Evolutionary conservation across 352 stramenopile species (phyloP), one percentile per base, ranked within the genome.

Genomic region (Phytopythium mirpurense): DNA sequence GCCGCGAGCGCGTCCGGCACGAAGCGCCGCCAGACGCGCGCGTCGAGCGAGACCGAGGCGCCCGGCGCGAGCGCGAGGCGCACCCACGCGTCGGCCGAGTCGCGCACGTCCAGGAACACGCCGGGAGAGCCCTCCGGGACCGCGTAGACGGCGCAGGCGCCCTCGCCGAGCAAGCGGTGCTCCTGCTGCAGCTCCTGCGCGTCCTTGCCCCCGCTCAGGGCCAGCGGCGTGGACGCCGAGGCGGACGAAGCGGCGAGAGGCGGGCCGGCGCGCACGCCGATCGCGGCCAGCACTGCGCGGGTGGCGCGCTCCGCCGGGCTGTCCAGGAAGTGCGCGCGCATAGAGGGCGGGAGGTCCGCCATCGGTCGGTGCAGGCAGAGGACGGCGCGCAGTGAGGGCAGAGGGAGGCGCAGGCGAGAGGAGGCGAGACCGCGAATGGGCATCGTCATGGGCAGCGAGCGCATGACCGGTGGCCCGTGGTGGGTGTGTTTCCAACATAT

Each of bases 71-170:
- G 56, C 19, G 62, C 46, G 44, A 68, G 67, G 38, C 80, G 80
- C 51, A 91, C 68, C 80, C 80, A 91, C 46, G 68, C 78, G 50
- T 91, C 72, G 16, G 71, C 80, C 32, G 72, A 77, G 60, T 91
- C 81, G 19, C 81, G 81, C 36, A 87, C 70, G 64, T 89, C 74
- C 50, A 91, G 46, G 26, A 74, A 72, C 46, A 41, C 4, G 12
- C 18, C 10, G 7, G 83, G 65, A 49, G 66, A 59, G 19, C 81
- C 78, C 10, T 59, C 49, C 0, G 49, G 38, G 16, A 87, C 68
- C 16, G 44, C 65, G 67, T 89, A 91, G 32, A 46, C 15, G 18
- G 65, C 46, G 9, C 35, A 18, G 11, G 11, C 16, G 7, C 40
- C 49, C 18, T 59, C 35, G 46, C 59, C 49, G 0, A 35, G 7